Evolutionary conservation across 352 stramenopile genomes (phyloP), one percentile per base, ranked within the genome.

Genomic region (Pythium dissimile): DNA sequence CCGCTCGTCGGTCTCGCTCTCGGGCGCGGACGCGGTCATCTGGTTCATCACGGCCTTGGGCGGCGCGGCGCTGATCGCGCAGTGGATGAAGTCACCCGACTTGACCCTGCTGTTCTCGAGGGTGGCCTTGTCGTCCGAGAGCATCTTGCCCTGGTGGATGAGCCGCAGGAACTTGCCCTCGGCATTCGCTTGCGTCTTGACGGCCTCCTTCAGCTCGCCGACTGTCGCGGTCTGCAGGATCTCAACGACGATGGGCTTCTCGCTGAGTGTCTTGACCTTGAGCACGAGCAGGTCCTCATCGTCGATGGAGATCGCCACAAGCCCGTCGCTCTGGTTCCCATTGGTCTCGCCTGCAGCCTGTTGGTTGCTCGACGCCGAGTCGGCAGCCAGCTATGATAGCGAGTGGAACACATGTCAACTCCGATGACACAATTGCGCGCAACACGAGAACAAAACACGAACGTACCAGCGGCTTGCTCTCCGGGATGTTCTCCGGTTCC

Each of bases 141-240:
- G 68, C 81, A 94, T 93, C 52, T 93, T 93, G 50, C 85, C 85
- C 70, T 93, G 85, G 52, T 94, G 85, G 54, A 94, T 94, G 8
- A 94, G 67, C 0, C 85, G 79, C 59, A 94, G 69, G 50, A 92
- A 94, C 58, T 92, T 94, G 61, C 80, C 83, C 21, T 93, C 81
- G 10, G 82, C 85, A 47, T 76, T 82, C 21, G 72, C 73, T 23
- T 84, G 77, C 54, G 77, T 83, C 77, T 92, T 90, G 53, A 92
- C 75, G 12, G 71, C 59, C 32, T 91, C 80, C 63, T 92, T 92
- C 5, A 92, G 66, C 45, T 89, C 81, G 10, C 64, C 83, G 9
- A 94, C 75, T 2, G 62, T 77, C 18, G 80, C 80, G 12, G 61
- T 77, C 1, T 74, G 60, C n/a, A 59, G 35, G 46, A 94, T 88